Base-by-base conservation (phyloP, 2,329 filamentous ascomycete species). In the Ophiostoma himal-ulmi region DNA sequence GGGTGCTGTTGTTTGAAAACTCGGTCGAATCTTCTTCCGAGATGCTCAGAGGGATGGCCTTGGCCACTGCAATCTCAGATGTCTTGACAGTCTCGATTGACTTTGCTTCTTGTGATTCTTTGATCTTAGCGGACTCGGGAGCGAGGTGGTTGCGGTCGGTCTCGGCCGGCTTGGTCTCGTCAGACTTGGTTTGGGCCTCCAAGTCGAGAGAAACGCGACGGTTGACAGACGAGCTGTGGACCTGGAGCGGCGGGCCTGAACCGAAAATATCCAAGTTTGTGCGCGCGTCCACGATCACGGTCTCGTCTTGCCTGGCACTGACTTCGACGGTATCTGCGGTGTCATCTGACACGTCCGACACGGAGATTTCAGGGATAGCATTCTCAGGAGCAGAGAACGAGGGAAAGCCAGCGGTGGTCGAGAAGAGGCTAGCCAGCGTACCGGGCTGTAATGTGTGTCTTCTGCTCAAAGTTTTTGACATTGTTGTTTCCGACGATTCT, bases 221-320 rank as follows among this genome's bases (percentile, higher is more conserved):
- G 14, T 67, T 37, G 10, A 22, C 20, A 5, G 41, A 54, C 26
- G 70, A 37, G 10, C 67, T 52, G 22, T 65, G 68, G 13, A 64
- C 52, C 39, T 57, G 74, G 71, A 69, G 64, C 1, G 71, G 67
- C 34, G 71, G 71, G 1, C 67, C 69, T 0, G 70, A 71, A 3
- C 76, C 77, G 65, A 80, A 80, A 2, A 80, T 79, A 70, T 80
- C 77, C 0, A 78, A 74, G 41, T 78, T 78, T 5, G 72, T 74
- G 36, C 77, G 76, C 17, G 77, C 76, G 60, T 80, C 78, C 20
- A 80, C 75, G 36, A 77, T 71, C 1, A 74, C 70, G 0, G 73
- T 64, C 5, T 67, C 69, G 13, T 72, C 64, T 7, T 68, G 68
- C 2, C 37, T n/a, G 7, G 67, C 14, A 20, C 10, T 8, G 11